Evolutionary conservation across 129 eudicot genomes (phyloP).

Genomic region (Scalesia atractyloides): DNA sequence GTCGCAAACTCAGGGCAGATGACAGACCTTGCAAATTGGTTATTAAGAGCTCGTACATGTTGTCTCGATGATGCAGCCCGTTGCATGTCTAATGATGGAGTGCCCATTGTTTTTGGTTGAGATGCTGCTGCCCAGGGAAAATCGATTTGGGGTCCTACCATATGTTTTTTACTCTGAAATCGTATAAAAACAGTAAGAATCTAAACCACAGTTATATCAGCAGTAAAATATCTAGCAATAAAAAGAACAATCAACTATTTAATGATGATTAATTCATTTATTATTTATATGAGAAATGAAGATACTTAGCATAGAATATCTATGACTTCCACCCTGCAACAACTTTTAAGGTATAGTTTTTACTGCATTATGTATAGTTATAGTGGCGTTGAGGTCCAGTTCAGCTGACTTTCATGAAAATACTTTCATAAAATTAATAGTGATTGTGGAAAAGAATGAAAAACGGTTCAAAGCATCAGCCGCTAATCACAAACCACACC

Average conservation of each 20-base stretch:
- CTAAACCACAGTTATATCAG: neutral
- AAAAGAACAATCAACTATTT: neutral
- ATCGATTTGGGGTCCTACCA: conserved; percentile 56
- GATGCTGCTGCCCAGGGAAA: conserved; percentile 50
- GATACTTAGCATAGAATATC: neutral
- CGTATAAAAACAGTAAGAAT: conserved; percentile 26
- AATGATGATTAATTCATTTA: neutral
- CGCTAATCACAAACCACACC: too few relatives aligned
- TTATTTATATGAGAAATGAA: neutral
- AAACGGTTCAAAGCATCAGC: too few relatives aligned
- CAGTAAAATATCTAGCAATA: too few relatives aligned
- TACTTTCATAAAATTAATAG: too few relatives aligned
- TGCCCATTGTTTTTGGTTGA: conserved; percentile 36
- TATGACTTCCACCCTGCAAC: neutral
- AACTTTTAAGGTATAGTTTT: too few relatives aligned
- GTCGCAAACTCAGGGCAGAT: conserved; percentile 11
- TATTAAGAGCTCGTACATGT: conserved; percentile 97
- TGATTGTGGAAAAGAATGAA: too few relatives aligned
- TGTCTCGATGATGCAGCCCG: conserved; percentile 75
- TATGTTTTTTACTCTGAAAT: conserved; percentile 66
- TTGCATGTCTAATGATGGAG: conserved; percentile 52
- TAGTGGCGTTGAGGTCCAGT: too few relatives aligned
- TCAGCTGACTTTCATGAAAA: too few relatives aligned
- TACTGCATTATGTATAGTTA: too few relatives aligned
- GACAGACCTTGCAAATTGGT: conserved; percentile 84